Conservation (phyloP, 2,329 filamentous ascomycete species). For the Botrytis byssoidea region DNA sequence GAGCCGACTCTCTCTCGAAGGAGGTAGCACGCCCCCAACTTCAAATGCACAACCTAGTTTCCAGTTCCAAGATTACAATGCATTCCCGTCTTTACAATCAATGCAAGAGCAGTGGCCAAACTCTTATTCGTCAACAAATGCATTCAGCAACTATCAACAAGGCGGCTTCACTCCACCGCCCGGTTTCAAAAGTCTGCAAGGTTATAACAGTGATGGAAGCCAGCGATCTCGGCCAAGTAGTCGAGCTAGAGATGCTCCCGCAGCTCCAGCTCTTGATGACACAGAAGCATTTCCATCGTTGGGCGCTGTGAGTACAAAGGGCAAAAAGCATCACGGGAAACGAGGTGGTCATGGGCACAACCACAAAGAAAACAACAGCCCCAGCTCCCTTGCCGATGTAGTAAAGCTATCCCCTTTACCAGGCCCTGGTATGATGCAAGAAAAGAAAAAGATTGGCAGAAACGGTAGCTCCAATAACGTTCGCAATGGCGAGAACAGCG, state of each 20-base stretch:
- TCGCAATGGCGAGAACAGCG: constrained; percentile 72
- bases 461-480: constrained; percentile 65
- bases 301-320: constrained; percentile 71
- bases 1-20: constrained; percentile 75
- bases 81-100: constrained; percentile 75
- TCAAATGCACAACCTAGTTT: constrained; percentile 65
- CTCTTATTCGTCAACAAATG: constrained; percentile 43
- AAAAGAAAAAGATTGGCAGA: constrained; percentile 57
- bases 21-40: constrained; percentile 61
- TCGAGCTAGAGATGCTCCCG: constrained; percentile 61
- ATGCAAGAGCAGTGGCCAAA: constrained; percentile 58
- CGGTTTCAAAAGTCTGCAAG: constrained; percentile 63
- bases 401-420: constrained; percentile 93
- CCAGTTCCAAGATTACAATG: constrained; percentile 78
- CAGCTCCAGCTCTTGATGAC: constrained; percentile 81
- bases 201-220: constrained; percentile 57
- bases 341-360: constrained; percentile 75
- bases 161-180: constrained; percentile 62
- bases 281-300: constrained; percentile 93
- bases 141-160: constrained; percentile 53
- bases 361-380: constrained; percentile 62
- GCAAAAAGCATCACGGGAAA: constrained; percentile 92
- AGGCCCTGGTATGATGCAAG: constrained; percentile 59
- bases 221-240: constrained; percentile 82
- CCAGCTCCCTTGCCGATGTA: constrained; percentile 85